Base-by-base conservation (phyloP, 1,284 basidiomycete genomes). In the Moesziomyces antarcticus region DNA sequence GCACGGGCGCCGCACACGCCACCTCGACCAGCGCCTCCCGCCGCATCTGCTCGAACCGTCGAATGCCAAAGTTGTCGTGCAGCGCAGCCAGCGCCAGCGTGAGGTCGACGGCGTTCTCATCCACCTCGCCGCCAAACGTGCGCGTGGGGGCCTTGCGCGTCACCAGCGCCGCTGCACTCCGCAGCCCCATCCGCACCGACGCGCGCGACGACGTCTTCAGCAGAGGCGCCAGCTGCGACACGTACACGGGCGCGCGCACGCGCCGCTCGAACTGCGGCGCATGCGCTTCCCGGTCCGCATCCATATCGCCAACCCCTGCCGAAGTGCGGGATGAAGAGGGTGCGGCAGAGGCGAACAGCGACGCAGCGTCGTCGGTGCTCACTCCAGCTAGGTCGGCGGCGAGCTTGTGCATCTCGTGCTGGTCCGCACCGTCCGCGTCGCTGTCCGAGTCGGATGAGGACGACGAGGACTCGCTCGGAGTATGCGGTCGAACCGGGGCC, bases 41-140 rank as follows among this genome's bases (percentile, higher is more conserved):
- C 52, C 93, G 87, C 75, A 91, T 90, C 47, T 87, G 85, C n/a
- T 93, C 89, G 72, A 98, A 98, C 4, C 86, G 87, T 2, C 90
- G 89, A 8, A 96, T 85, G 9, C 94, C 90, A 76, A 89, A 98
- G 68, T 92, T 93, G 81, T 99, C 88, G 64, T 93, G 90, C 43
- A 98, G 85, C 1, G 88, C 89, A 20, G 93, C 83, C 4, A 96
- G 87, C 1, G 89, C 89, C 59, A 92, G 89, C 0, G 89, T 88
- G 5, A 98, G 87, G 74, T 94, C 91, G 37, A 92, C 89, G 0
- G 93, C 91, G 77, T 95, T 96, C 85, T 98, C 96, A 67, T 90
- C 92, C 92, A 55, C 46, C n/a, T 69, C 66, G 3, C 24, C 52
- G 0, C 66, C 51, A 18, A 40, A 61, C 1, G 30, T 16, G 0